A percentile compares a stretch with the other conserved stretches of the same genome.
These are phyloP conservation scores for Esteya vermicola DNA, from an alignment of 2,329 filamentous ascomycete species.

Conservation along the genomic window DNA sequence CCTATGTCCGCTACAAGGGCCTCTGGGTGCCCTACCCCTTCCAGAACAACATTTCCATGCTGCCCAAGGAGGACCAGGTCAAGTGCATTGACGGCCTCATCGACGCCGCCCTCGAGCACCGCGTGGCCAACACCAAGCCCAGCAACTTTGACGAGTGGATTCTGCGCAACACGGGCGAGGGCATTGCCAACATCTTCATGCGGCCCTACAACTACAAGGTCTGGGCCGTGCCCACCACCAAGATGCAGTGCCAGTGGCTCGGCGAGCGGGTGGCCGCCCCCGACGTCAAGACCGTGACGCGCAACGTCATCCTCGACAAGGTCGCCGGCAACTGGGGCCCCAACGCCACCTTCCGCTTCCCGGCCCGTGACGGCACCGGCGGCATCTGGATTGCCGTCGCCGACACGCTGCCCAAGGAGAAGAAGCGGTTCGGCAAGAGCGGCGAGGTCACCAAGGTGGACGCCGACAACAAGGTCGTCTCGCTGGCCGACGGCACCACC, in stretches of 20 bases:
- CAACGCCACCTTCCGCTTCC: conserved; percentile 97
- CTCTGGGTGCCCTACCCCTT: conserved; percentile 98
- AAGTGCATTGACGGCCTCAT: conserved; percentile 91
- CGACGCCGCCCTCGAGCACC: conserved; percentile 76
- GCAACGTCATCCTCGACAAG: conserved; percentile 93
- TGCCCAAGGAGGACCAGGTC: conserved; percentile 95
- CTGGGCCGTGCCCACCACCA: conserved; percentile 95
- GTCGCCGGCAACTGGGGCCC: conserved; percentile 95
- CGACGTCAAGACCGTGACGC: conserved; percentile 83
- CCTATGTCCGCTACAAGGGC: conserved; percentile 93
- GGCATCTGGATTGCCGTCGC: conserved; percentile 98
- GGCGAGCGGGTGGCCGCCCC: conserved; percentile 96
- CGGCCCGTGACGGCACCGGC: conserved; percentile 85
- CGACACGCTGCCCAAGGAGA: conserved; percentile 81
- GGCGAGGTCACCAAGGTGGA: conserved; percentile 79
- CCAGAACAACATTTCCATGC: conserved; percentile 99
- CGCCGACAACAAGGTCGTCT: conserved; percentile 69
- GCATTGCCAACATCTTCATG: conserved; percentile 95
- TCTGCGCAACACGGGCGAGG: conserved; percentile 74
- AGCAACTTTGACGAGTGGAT: conserved; percentile 99
- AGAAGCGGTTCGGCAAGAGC: conserved; percentile 77
- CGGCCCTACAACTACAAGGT: conserved; percentile 99
- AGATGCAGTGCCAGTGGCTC: conserved; percentile 99
- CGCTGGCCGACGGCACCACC: conserved; percentile 70
- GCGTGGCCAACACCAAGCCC: conserved; percentile 81